Evolutionary conservation across 2,329 filamentous ascomycete genomes (phyloP), one percentile per base, ranked within the genome.

Genomic region (Fusarium sterilihyphosum): DNA sequence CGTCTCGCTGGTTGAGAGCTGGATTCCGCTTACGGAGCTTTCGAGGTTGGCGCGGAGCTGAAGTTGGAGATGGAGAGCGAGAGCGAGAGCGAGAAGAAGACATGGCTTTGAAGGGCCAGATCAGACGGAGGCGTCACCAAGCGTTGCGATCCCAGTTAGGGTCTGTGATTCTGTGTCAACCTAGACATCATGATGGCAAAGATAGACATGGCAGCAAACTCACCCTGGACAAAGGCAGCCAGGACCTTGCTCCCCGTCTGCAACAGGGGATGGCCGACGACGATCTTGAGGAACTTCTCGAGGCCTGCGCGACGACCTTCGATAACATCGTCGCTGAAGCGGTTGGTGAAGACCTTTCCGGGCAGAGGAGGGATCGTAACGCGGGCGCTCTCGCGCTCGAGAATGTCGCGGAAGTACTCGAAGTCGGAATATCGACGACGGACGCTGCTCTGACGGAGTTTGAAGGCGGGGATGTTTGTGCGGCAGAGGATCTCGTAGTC

Each of bases 391-490:
- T 99, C 96, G 78, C 96, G 92, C 89, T 99, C 96, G 70, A 99
- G 90, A 74, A 98, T 97, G 84, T 99, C 96, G 81, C 96, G 94
- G 84, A 99, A 99, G 86, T 98, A 96, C 86, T 99, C 96, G 83
- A 99, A 99, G 84, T 99, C 96, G 65, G 93, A 96, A 87, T 99
- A 99, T 60, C 96, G 94, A 73, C 96, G 92, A 77, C 95, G 94
- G 72, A 99, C 96, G 77, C 92, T 91, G 74, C 92, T 95, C 82
- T 93, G 90, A 77, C 95, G 94, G 78, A 98, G 91, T 87, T 98
- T 98, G 90, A 99, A 99, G 78, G 96, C 95, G 67, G 96, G 96
- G 81, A 99, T 99, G 86, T 99, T 99, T 85, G 96, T 99, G 79
- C 94, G 92, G 87, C 96, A 98, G 79, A 97, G 90, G 81, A 99